These are phyloP conservation scores for Saccharomycopsis hybrid DNA, from an alignment of 1,139 yeast species.

Conservation along the genomic window DNA sequence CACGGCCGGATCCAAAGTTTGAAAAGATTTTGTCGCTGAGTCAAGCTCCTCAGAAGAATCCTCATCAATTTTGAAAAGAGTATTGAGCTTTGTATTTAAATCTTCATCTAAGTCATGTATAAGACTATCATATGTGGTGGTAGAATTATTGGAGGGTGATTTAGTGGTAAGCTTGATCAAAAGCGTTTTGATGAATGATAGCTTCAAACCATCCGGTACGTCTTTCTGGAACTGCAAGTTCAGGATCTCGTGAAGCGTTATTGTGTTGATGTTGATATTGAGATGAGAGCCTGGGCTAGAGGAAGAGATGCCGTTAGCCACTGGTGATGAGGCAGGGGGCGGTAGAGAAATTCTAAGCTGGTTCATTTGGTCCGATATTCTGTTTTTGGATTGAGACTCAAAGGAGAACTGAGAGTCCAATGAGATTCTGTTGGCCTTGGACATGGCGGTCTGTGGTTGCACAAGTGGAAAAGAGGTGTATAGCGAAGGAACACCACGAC, in stretches of 20 bases:
- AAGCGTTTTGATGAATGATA: constrained; percentile 17
- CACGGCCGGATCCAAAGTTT: constrained; percentile 18
- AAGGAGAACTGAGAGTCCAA: constrained; percentile 20
- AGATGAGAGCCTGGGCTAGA: too few relatives aligned
- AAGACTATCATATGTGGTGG: constrained; percentile 8
- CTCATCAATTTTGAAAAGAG: constrained; percentile 3
- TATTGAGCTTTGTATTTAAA: constrained; percentile 10
- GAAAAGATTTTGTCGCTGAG: constrained; percentile 3
- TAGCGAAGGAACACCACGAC: background rate
- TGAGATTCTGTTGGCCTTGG: constrained; percentile 10
- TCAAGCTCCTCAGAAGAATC: background rate
- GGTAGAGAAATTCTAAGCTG: background rate
- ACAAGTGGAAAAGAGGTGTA: background rate
- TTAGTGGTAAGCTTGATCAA: constrained; percentile 16
- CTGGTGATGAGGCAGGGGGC: too few relatives aligned
- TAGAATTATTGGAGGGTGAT: background rate
- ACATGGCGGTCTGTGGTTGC: background rate
- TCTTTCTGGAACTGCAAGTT: constrained; percentile 12
- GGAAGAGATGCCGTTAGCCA: too few relatives aligned
- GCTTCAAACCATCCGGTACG: constrained; percentile 12
- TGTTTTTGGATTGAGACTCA: constrained; percentile 9
- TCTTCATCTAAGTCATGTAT: constrained; percentile 17
- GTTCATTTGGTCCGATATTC: background rate
- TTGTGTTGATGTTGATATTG: constrained; percentile 5
- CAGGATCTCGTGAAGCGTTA: constrained; percentile 16